Percentiles rank a stretch among this genome's conserved stretches.
Evolutionary conservation across 1,139 yeast species (phyloP).

Genomic region (Diutina scorzettiae): DNA sequence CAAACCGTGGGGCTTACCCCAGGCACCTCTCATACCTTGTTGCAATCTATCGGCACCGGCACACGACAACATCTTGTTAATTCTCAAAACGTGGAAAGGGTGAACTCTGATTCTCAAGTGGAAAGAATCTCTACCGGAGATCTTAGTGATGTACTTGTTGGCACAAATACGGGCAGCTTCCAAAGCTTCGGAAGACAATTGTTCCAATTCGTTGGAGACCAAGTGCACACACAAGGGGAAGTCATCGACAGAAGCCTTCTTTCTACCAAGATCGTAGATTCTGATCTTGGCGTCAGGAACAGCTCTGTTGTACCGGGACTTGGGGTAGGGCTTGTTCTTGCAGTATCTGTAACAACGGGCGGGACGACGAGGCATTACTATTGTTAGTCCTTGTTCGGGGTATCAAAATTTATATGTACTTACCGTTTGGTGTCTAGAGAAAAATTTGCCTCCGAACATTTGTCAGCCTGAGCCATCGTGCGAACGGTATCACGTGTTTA

Average conservation of each 20-base stretch:
- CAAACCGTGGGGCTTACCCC: slow-evolving; percentile 99
- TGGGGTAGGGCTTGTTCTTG: slow-evolving; percentile 99
- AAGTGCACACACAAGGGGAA: slow-evolving; percentile 99
- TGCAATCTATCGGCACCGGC: slow-evolving; percentile 99
- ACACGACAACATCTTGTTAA: slow-evolving; percentile 99
- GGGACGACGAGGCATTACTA: slow-evolving; percentile 98
- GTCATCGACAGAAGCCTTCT: slow-evolving; percentile 98
- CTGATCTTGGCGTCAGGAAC: slow-evolving; percentile 99
- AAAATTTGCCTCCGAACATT: not conserved
- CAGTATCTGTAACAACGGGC: slow-evolving; percentile 99
- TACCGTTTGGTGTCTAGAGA: not conserved
- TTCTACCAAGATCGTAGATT: slow-evolving; percentile 98
- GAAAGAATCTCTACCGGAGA: slow-evolving; percentile 98
- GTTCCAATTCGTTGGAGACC: slow-evolving; percentile 98
- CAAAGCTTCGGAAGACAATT: slow-evolving; percentile 97
- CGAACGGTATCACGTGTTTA: too few relatives aligned
- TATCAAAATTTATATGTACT: not conserved
- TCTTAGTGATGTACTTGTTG: slow-evolving; percentile 96
- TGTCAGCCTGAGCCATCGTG: too few relatives aligned
- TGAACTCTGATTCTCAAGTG: slow-evolving; percentile 99
- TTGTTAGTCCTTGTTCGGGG: not conserved
- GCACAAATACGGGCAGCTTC: slow-evolving; percentile 99
- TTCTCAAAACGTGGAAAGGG: slow-evolving; percentile 99
- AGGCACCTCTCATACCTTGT: slow-evolving; percentile 99
- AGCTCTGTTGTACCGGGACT: slow-evolving; percentile 99